phyloP scores from a whole-genome alignment of 2,329 filamentous ascomycete species.

The Exophiala sp. region DNA sequence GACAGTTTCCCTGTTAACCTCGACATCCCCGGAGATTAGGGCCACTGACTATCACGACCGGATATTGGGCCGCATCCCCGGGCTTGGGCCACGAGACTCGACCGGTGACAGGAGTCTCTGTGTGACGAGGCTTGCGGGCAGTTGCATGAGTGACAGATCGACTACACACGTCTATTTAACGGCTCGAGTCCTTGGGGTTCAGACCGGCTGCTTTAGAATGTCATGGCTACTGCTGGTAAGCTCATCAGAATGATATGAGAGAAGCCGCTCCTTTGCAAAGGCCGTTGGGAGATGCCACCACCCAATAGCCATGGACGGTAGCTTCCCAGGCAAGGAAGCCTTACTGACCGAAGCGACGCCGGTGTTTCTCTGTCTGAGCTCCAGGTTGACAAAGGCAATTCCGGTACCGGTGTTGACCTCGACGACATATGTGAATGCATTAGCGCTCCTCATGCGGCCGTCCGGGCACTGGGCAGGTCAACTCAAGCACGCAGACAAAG shows the following conservation, averaged over 20 bases:
- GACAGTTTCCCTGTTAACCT: not conserved
- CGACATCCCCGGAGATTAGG: not conserved
- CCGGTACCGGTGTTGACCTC: too few species aligned
- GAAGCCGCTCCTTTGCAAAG: too few species aligned
- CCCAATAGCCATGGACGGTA: too few species aligned
- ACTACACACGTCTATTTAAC: slow-evolving; percentile 3
- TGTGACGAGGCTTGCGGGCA: slow-evolving; percentile 2
- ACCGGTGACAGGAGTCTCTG: not conserved
- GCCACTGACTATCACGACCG: not conserved
- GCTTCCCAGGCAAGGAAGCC: too few species aligned
- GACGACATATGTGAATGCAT: too few species aligned
- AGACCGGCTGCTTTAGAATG: too few species aligned
- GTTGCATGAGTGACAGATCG: slow-evolving; percentile 5
- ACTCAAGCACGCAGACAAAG: not conserved
- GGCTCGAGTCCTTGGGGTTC: not conserved
- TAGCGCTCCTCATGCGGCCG: slow-evolving; percentile 3
- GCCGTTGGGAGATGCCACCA: too few species aligned
- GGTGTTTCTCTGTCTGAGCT: too few species aligned
- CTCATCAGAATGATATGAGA: too few species aligned
- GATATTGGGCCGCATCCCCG: not conserved
- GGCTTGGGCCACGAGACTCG: not conserved
- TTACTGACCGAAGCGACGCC: too few species aligned
- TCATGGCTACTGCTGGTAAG: too few species aligned
- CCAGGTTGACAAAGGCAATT: too few species aligned
- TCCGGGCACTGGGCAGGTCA: slow-evolving; percentile 4